Conservation (phyloP, 192 early-diverging fungal genomes). For the Anaeromyces robustus region DNA sequence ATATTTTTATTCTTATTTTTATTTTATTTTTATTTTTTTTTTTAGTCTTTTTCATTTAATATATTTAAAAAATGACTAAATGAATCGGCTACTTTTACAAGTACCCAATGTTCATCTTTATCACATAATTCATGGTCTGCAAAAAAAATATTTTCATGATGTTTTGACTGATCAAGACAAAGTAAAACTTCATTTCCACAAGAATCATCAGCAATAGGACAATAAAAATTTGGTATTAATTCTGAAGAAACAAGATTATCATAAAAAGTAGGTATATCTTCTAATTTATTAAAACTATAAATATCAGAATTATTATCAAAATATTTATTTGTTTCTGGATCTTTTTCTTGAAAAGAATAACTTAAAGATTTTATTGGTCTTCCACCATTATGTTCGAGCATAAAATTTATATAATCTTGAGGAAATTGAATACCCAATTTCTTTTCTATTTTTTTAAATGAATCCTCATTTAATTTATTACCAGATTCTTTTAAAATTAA, state of each 20-base stretch:
- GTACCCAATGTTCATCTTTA: background rate
- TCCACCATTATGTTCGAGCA: background rate
- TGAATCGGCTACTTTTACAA: background rate
- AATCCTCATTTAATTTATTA: background rate
- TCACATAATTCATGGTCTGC: background rate
- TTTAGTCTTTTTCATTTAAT: no score
- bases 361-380: background rate
- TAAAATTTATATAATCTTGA: background rate
- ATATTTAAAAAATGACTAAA: background rate
- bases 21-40: no score
- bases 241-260: background rate
- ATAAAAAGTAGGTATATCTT: background rate
- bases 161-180: background rate
- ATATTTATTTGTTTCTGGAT: background rate
- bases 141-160: background rate
- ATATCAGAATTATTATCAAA: background rate
- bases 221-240: background rate
- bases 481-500: background rate
- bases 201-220: background rate
- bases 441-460: background rate
- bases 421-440: background rate
- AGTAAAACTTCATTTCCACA: background rate
- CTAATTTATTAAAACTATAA: background rate
- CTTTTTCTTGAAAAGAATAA: background rate
- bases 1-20: no score